phyloP scores from a whole-genome alignment of 495 filamentous ascomycete species.

The Letharia columbiana region DNA sequence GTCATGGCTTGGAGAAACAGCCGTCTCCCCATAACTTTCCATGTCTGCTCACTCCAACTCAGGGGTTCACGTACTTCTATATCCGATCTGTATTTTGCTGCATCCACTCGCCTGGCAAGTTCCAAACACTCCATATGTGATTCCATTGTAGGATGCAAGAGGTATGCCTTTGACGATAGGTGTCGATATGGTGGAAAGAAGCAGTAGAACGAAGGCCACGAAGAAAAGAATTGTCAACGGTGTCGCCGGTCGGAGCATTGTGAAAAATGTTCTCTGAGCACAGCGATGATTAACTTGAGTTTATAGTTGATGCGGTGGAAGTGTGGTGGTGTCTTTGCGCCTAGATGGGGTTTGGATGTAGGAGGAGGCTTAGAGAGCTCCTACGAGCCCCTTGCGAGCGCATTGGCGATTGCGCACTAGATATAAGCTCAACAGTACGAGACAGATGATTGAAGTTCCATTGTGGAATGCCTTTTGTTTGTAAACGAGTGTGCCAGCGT shows the following conservation, averaged over 20 bases:
- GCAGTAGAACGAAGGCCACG: conserved; percentile 71
- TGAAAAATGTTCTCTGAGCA: conserved; percentile 19
- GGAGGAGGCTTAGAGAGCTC: conserved; percentile 9
- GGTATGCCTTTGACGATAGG: conserved; percentile 83
- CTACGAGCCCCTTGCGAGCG: conserved; percentile 11
- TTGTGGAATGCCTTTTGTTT: not conserved
- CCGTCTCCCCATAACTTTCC: not conserved
- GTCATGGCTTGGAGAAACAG: not conserved
- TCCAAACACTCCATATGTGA: conserved; percentile 89
- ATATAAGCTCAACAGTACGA: not conserved
- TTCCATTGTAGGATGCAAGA: conserved; percentile 63
- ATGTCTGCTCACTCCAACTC: not conserved
- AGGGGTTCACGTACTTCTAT: conserved; percentile 57
- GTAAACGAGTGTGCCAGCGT: not conserved
- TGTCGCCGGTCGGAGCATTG: conserved; percentile 81
- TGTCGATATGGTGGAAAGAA: conserved; percentile 86
- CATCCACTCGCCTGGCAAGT: conserved; percentile 63
- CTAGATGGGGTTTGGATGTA: conserved; percentile 9
- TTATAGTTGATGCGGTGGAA: conserved; percentile 6
- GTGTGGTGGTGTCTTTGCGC: not conserved
- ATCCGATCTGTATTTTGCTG: conserved; percentile 71
- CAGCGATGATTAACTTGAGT: not conserved
- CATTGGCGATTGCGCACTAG: conserved; percentile 8
- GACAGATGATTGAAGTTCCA: not conserved
- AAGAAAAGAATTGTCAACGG: conserved; percentile 81